A percentile compares a stretch with the other conserved stretches of the same genome.
Conservation (phyloP, 2,329 filamentous ascomycete species). For the Graphium sp. region DNA sequence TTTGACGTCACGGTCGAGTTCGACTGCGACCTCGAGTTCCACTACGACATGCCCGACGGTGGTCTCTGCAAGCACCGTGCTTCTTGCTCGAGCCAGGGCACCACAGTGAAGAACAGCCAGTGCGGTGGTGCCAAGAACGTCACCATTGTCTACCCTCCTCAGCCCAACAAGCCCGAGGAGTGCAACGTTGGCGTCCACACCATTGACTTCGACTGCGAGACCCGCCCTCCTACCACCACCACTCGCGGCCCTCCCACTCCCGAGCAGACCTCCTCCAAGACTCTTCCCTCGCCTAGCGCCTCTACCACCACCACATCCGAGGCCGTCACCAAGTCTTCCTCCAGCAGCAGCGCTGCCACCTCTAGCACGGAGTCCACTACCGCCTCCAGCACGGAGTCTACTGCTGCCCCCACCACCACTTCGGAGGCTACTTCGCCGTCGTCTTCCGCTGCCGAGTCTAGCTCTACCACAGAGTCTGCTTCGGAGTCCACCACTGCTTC, state of each 20-base stretch:
- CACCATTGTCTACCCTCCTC: conserved; percentile 48
- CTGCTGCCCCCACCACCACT: conserved; percentile 4
- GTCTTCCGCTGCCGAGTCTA: too few relatives aligned
- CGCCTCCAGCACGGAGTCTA: conserved; percentile 8
- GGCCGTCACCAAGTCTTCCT: conserved; percentile 7
- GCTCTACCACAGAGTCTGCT: conserved; percentile 6
- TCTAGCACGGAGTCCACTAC: conserved; percentile 3
- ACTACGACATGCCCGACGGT: conserved; percentile 75
- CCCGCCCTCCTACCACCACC: conserved; percentile 12
- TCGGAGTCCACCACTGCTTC: conserved; percentile 5
- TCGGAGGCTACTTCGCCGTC: conserved; percentile 7
- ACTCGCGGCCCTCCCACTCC: conserved; percentile 7
- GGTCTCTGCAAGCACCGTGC: conserved; percentile 65
- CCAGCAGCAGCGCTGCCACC: conserved; percentile 5
- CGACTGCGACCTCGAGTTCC: conserved; percentile 67
- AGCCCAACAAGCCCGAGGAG: conserved; percentile 32
- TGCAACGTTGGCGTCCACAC: conserved; percentile 61
- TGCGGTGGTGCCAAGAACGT: conserved; percentile 84
- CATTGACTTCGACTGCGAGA: conserved; percentile 57
- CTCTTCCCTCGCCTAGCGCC: conserved; percentile 4
- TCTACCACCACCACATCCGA: conserved; percentile 5
- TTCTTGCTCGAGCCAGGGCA: conserved; percentile 49
- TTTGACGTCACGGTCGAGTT: conserved; percentile 60
- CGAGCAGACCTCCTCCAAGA: conserved; percentile 7
- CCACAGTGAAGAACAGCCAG: conserved; percentile 64